Evolutionary conservation across 495 filamentous ascomycete genomes (phyloP).

Genomic region (Hyaloscypha finlandica): DNA sequence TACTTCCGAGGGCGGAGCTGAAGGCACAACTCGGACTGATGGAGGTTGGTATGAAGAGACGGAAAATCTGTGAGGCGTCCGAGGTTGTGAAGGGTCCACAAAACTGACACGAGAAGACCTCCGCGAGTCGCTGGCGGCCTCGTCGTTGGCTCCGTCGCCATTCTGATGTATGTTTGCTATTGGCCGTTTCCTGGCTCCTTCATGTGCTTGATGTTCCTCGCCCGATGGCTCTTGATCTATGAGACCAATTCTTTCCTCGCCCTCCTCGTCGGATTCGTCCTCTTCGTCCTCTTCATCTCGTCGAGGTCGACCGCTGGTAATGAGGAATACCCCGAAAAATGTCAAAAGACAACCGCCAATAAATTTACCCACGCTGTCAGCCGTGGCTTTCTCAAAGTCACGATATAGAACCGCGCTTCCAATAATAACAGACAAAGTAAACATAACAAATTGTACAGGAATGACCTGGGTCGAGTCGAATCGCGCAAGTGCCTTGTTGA

Average conservation of each 20-base stretch:
- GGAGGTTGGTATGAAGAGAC: constrained; percentile 24
- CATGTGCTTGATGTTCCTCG: constrained; percentile 1
- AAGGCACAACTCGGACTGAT: constrained; percentile 14
- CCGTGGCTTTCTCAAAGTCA: constrained; percentile 82
- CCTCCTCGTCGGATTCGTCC: constrained; percentile 52
- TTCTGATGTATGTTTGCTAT: neutral
- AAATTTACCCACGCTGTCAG: constrained; percentile 75
- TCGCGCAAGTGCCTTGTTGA: constrained; percentile 90
- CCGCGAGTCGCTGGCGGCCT: constrained; percentile 19
- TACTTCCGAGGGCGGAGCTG: constrained; percentile 9
- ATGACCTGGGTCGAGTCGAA: constrained; percentile 98
- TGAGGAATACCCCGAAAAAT: constrained; percentile 91
- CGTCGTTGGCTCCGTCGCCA: constrained; percentile 17
- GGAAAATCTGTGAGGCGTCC: constrained; percentile 20
- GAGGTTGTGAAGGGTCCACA: constrained; percentile 16
- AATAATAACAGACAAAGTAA: constrained; percentile 92
- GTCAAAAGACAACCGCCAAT: constrained; percentile 86
- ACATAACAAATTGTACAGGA: constrained; percentile 93
- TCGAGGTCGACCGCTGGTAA: constrained; percentile 68
- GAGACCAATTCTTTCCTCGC: constrained; percentile 37
- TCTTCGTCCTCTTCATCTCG: constrained; percentile 51
- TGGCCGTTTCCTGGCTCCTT: neutral
- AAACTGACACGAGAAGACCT: constrained; percentile 32
- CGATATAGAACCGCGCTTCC: constrained; percentile 91
- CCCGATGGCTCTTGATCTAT: constrained; percentile 34